These are phyloP conservation scores for Lodderomyces beijingensis DNA, from an alignment of 1,139 yeast species.

Conservation along the genomic window DNA sequence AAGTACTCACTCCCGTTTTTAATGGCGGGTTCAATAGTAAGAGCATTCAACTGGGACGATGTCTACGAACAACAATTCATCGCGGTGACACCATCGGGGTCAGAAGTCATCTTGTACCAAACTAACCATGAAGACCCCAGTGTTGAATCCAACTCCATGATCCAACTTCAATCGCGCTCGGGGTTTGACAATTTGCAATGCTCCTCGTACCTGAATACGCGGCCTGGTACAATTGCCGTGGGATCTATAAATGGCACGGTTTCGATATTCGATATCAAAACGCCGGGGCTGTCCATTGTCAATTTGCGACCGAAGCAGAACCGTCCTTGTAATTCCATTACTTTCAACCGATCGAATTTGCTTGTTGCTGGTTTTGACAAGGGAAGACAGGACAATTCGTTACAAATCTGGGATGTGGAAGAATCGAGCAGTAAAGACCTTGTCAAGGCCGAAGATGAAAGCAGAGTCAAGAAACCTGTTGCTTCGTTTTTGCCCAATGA, in stretches of 20 bases:
- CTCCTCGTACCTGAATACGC: conserved; percentile 56
- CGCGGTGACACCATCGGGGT: conserved; percentile 65
- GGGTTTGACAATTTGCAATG: conserved; percentile 76
- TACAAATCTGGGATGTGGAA: conserved; percentile 80
- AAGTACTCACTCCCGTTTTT: neutral
- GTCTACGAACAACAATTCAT: conserved; percentile 54
- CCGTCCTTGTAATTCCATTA: conserved; percentile 70
- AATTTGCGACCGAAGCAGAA: conserved; percentile 61
- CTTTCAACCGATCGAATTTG: conserved; percentile 62
- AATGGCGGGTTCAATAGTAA: conserved; percentile 53
- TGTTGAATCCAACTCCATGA: conserved; percentile 34
- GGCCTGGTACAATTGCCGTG: conserved; percentile 61
- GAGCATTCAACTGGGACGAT: conserved; percentile 59
- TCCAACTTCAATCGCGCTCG: conserved; percentile 47
- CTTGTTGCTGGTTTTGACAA: conserved; percentile 81
- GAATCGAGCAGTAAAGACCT: conserved; percentile 19
- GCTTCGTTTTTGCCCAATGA: conserved; percentile 69
- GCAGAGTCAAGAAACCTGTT: conserved; percentile 48
- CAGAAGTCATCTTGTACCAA: conserved; percentile 59
- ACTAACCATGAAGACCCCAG: conserved; percentile 42
- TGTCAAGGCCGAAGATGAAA: neutral
- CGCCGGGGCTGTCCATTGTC: conserved; percentile 33
- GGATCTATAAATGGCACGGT: conserved; percentile 74
- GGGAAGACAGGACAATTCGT: conserved; percentile 70
- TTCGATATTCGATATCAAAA: conserved; percentile 56